Evolutionary conservation across 2,329 filamentous ascomycete genomes (phyloP), one percentile per base, ranked within the genome.

Genomic region (Trichophyton verrucosum): DNA sequence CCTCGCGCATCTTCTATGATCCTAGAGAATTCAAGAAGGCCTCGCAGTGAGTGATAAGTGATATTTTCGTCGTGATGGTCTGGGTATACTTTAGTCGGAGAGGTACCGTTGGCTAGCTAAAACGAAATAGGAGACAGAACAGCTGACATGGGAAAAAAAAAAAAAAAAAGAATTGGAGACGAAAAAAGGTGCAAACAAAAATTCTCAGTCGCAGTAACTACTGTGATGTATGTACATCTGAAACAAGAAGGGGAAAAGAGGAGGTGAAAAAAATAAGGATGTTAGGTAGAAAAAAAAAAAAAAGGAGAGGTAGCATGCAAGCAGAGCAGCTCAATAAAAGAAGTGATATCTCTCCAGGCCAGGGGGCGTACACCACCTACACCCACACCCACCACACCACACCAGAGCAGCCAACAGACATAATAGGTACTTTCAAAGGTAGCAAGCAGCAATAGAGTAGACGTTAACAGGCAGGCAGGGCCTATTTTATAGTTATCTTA

Each of bases 1-100:
- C 56, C 22, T 58, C 40, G 24, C 15, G 20, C n/a, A 42, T 58
- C 20, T 58, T 58, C 15, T 58, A 58, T 27, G 38, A 58, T 27
- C 36, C 56, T 15, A 30, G 42, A 7, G 56, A 58, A 2, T 15
- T 55, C 33, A 30, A 55, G 51, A 36, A 53, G 33, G 17, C 7
- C 33, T 38, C 30, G 2, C 27, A 30, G 27, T 30, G 27, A 30
- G 27, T 2, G 27, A 30, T 6, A 7, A 55, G 51, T 33, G 30
- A n/a, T 44, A 44, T n/a, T 44, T 9, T 27, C 24, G n/a, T 55
- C 11, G 20, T 51, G 13, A 7, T 20, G 4, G 51, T 36, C 51
- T 20, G 51, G 27, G 51, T 55, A 33, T 55, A 36, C 51, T 55
- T 20, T 33, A 55, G 30, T n/a, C n/a, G 13, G 30, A n/a, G 51